Conservation (phyloP, 1,284 basidiomycete species). For the Irpex sp. region DNA sequence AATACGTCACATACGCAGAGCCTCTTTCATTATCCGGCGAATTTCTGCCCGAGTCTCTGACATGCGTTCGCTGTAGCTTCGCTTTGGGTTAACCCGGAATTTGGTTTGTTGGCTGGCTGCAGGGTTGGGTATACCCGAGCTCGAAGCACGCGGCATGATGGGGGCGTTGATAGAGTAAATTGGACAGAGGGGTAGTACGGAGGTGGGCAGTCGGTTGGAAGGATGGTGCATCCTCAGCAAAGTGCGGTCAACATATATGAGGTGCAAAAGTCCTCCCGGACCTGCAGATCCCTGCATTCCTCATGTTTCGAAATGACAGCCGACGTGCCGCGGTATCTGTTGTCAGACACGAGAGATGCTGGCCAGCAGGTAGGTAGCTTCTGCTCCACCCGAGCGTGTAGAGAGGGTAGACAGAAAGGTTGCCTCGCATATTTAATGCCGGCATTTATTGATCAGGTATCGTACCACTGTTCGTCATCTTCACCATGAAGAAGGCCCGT, state of each 20-base stretch:
- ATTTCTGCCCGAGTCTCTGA: slow-evolving; percentile 27
- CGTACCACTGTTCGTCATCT: slow-evolving; percentile 13
- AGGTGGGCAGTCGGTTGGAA: slow-evolving; percentile 1
- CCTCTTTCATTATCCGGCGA: slow-evolving; percentile 24
- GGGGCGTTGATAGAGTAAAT: slow-evolving; percentile 1
- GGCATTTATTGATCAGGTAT: slow-evolving; percentile 10
- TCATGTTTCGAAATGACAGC: slow-evolving; percentile 13
- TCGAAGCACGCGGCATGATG: slow-evolving; percentile 13
- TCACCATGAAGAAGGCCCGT: neutral
- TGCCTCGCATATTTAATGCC: slow-evolving; percentile 10
- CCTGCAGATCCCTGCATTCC: slow-evolving; percentile 11
- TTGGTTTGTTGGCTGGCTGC: slow-evolving; percentile 19
- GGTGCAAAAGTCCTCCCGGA: slow-evolving; percentile 10
- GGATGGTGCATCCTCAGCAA: neutral
- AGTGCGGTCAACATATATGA: slow-evolving; percentile 8
- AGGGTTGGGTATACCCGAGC: slow-evolving; percentile 12
- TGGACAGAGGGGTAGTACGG: neutral
- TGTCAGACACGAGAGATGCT: slow-evolving; percentile 11
- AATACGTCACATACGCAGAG: slow-evolving; percentile 22
- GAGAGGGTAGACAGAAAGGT: slow-evolving; percentile 5
- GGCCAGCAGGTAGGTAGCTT: slow-evolving; percentile 11
- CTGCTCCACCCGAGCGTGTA: slow-evolving; percentile 15
- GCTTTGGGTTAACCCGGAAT: slow-evolving; percentile 26
- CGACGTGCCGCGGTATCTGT: slow-evolving; percentile 14
- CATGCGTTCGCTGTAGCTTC: slow-evolving; percentile 29